A percentile compares a stretch with the other conserved stretches of the same genome.
Conservation (phyloP, 345 rosid genomes). For the Lepidium didymum region DNA sequence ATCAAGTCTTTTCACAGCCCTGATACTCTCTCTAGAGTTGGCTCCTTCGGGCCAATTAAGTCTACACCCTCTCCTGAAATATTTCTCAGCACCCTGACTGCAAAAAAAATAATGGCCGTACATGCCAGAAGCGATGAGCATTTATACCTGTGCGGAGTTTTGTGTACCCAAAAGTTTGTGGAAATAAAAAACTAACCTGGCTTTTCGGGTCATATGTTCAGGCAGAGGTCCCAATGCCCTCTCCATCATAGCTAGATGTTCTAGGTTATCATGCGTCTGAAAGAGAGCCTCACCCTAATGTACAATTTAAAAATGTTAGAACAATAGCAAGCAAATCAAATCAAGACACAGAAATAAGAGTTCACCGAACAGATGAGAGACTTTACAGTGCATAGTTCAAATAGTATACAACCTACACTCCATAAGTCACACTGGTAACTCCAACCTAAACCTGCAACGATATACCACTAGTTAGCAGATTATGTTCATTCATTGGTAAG, state of each 20-base stretch:
- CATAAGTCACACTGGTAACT: conserved; percentile 81
- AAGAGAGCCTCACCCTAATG: conserved; percentile 70
- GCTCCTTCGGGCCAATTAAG: conserved; percentile 92
- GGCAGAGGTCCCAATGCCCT: conserved; percentile 64
- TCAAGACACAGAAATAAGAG: not conserved
- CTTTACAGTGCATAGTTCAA: conserved; percentile 67
- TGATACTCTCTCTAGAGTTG: conserved; percentile 66
- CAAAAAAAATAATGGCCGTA: not conserved
- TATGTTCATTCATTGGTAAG: not conserved
- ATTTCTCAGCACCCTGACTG: conserved; percentile 68
- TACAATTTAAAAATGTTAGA: not conserved
- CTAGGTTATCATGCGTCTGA: conserved; percentile 81
- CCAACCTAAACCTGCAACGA: conserved; percentile 73
- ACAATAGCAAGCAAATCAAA: not conserved
- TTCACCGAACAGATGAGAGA: not conserved
- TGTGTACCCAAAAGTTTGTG: not conserved
- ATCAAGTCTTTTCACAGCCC: conserved; percentile 76
- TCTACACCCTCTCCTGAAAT: conserved; percentile 54
- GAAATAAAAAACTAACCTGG: conserved; percentile 30
- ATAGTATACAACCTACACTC: conserved; percentile 79
- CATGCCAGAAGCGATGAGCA: not conserved
- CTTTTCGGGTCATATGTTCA: conserved; percentile 49
- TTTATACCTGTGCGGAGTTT: not conserved
- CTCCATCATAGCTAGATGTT: conserved; percentile 88
- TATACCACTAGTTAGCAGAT: not conserved